Conservation (phyloP, 176 grass and related monocot species). For the Luzula sylvatica region DNA sequence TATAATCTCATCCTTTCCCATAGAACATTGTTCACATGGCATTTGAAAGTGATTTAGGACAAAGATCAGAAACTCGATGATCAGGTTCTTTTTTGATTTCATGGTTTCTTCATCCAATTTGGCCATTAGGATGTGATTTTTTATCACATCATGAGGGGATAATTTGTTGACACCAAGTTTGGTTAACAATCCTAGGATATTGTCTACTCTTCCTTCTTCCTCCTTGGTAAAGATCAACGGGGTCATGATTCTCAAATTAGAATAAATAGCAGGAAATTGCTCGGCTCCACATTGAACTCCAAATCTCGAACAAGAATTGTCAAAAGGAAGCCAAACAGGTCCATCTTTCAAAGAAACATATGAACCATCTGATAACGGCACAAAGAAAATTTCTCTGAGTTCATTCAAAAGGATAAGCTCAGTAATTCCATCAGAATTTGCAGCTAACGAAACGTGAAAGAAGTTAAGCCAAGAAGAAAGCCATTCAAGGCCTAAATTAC, state of each 20-base stretch:
- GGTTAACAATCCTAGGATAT: conserved; percentile 16
- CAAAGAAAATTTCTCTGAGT: conserved; percentile 22
- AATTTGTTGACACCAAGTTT: conserved; percentile 29
- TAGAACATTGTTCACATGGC: conserved; percentile 20
- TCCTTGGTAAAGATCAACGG: conserved; percentile 20
- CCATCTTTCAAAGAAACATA: conserved; percentile 30
- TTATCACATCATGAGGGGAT: conserved; percentile 33
- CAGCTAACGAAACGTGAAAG: conserved; percentile 1
- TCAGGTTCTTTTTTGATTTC: conserved; percentile 9
- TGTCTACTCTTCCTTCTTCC: conserved; percentile 16
- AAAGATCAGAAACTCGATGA: conserved; percentile 29
- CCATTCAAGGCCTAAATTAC: conserved; percentile 31
- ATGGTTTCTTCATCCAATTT: conserved; percentile 19
- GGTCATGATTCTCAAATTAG: conserved; percentile 25
- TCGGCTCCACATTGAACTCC: conserved; percentile 12
- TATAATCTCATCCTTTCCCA: conserved; percentile 29
- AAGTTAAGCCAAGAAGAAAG: conserved; percentile 26
- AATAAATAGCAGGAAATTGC: conserved; percentile 24
- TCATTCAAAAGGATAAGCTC: conserved; percentile 11
- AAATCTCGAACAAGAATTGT: conserved; percentile 3
- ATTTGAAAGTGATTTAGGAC: conserved; percentile 28
- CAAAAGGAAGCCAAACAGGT: conserved; percentile 28
- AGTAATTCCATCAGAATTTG: conserved; percentile 3
- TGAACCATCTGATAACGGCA: conserved; percentile 33
- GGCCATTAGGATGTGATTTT: conserved; percentile 24